These are phyloP conservation scores for Trichoderma lentiforme DNA, from an alignment of 2,329 filamentous ascomycete genomes.

Conservation along the genomic window DNA sequence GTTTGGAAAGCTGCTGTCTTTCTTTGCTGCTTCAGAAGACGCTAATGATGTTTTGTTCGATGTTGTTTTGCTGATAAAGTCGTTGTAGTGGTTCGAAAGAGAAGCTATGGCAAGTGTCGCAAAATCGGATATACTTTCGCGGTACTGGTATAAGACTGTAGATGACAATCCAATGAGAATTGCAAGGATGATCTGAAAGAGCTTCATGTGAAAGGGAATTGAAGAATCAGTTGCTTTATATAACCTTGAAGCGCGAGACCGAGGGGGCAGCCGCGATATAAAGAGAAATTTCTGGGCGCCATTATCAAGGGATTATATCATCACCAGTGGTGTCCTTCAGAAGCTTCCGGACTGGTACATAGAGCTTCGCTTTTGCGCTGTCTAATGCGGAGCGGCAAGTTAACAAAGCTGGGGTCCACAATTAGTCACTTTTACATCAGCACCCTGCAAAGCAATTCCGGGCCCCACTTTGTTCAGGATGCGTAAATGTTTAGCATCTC, in stretches of 20 bases:
- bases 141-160: slow-evolving; percentile 27
- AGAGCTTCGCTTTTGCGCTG: neutral
- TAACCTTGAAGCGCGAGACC: neutral
- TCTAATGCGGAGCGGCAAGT: neutral
- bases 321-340: neutral
- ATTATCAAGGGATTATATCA: slow-evolving; percentile 12
- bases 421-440: slow-evolving; percentile 33
- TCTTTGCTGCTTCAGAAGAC: neutral
- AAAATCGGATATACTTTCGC: neutral
- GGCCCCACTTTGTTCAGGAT: neutral
- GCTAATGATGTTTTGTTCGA: neutral
- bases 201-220: slow-evolving; percentile 28
- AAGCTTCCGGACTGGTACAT: neutral
- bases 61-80: neutral
- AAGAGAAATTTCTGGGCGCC: slow-evolving; percentile 1
- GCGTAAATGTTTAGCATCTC: neutral
- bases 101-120: neutral
- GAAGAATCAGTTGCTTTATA: neutral
- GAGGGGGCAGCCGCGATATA: neutral
- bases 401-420: neutral
- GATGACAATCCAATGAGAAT: slow-evolving; percentile 31
- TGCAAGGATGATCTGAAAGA: slow-evolving; percentile 29
- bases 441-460: slow-evolving; percentile 4
- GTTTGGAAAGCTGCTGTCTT: neutral
- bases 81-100: neutral